Percentiles rank a stretch among this genome's conserved stretches.
Evolutionary conservation across 768 basidiomycete genomes (phyloP).

Genomic region (Boletus reticuloceps): DNA sequence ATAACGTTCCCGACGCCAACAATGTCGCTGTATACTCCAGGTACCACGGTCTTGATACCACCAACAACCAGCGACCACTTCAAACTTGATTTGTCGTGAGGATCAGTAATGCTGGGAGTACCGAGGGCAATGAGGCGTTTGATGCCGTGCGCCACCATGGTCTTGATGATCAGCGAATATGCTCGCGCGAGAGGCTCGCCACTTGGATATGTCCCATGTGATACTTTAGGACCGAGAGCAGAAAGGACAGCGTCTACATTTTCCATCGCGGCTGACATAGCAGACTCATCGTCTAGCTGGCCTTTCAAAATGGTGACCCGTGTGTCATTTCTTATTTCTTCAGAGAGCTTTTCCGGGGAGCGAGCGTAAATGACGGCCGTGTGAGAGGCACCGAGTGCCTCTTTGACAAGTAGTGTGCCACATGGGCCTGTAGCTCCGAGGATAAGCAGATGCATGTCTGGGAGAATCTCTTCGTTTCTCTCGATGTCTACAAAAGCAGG

Average conservation of each 20-base stretch:
- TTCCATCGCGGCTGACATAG: constrained; percentile 50
- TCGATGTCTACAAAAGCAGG: neutral
- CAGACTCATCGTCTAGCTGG: constrained; percentile 49
- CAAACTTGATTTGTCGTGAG: constrained; percentile 53
- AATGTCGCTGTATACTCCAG: constrained; percentile 64
- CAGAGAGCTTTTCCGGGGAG: constrained; percentile 60
- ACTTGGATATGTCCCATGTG: constrained; percentile 38
- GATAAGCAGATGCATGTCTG: constrained; percentile 53
- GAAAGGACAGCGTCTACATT: constrained; percentile 64
- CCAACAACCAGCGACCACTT: constrained; percentile 38
- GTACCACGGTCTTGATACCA: constrained; percentile 38
- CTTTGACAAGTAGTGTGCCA: constrained; percentile 56
- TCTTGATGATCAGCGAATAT: constrained; percentile 52
- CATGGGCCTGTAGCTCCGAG: constrained; percentile 68
- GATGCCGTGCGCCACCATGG: constrained; percentile 52
- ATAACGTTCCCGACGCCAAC: constrained; percentile 61
- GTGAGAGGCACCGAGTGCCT: constrained; percentile 45
- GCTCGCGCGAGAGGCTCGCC: constrained; percentile 61
- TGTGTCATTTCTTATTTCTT: constrained; percentile 43
- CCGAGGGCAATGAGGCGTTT: constrained; percentile 65
- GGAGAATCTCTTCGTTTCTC: neutral
- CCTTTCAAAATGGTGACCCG: constrained; percentile 53
- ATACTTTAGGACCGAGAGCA: constrained; percentile 54
- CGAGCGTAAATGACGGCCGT: constrained; percentile 62
- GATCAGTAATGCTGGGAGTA: constrained; percentile 63